Base-by-base conservation (phyloP, 208 protist genomes). In the Vickermania spadyakhi region DNA sequence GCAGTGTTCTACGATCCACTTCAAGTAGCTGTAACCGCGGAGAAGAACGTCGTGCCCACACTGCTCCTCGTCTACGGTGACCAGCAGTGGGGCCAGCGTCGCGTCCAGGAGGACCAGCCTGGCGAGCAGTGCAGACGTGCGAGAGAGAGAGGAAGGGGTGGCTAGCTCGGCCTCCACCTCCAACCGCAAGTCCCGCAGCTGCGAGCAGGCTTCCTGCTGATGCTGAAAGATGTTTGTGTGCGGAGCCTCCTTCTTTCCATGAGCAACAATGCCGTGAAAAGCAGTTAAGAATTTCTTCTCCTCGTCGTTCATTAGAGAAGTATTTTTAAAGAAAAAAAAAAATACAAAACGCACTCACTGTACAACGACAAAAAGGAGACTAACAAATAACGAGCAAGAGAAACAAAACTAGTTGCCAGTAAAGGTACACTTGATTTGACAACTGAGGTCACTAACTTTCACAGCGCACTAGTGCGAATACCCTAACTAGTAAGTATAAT, bases 221-320 rank as follows among this genome's bases (percentile, higher is more conserved):
- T 83, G 84, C 58, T 84, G 80, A 30, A 84, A 79, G 22, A 94
- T 69, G 64, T 94, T 94, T 4, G 65, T 66, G 28, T 74, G 28
- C 0, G 87, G 87, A 0, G 84, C 87, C 55, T 94, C 87, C 29
- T 66, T 83, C 27, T 56, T 68, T 60, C 73, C 79, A 4, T 91
- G 62, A 0, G 54, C 31, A 1, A 75, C 64, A 61, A 91, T 84
- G n/a, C 65, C 73, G 29, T 85, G 73, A 41, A 86, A 78, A 1
- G 61, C 53, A 28, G 62, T 49, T 18, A 60, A 57, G 58, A 94
- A 94, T 11, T 49, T 27, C 1, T 64, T 18, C 36, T 45, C 42
- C 0, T 62, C 3, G 53, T 91, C 73, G 83, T 89, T 94, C 45
- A 1, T 25, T n/a, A 4, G 14, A 45, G 28, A n/a, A 14, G 21